Conservation (phyloP, 495 filamentous ascomycete genomes). For the Hypomontagnella monticulosa region DNA sequence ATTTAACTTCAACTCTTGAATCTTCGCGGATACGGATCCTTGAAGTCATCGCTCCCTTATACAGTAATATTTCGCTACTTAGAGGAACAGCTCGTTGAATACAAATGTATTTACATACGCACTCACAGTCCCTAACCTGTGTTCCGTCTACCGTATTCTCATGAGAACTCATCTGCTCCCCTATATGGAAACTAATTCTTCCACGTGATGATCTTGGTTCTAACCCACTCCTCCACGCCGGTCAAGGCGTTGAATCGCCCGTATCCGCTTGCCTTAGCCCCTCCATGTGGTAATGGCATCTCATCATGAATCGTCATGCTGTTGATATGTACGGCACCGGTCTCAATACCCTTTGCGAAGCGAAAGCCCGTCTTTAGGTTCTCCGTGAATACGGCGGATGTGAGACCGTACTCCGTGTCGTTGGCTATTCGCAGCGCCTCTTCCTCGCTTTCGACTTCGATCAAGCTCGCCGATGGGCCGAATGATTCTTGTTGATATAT, state of each 20-base stretch:
- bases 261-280: conserved; percentile 84
- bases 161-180: neutral
- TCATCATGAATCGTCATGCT: conserved; percentile 87
- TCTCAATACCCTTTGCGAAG: conserved; percentile 77
- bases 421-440: conserved; percentile 84
- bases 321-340: conserved; percentile 91
- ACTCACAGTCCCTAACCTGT: too few species aligned
- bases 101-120: too few species aligned
- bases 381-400: conserved; percentile 87
- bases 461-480: conserved; percentile 75
- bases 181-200: conserved; percentile 46
- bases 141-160: neutral
- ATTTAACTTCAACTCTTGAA: too few species aligned
- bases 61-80: too few species aligned
- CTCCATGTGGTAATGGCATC: conserved; percentile 79
- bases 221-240: conserved; percentile 78
- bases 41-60: too few species aligned
- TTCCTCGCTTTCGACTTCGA: conserved; percentile 66
- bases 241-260: conserved; percentile 67
- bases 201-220: conserved; percentile 86
- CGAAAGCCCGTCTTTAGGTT: conserved; percentile 78
- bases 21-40: too few species aligned
- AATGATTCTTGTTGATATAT: conserved; percentile 84
- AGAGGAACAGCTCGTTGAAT: too few species aligned
- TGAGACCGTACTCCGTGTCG: conserved; percentile 81